Conservation (phyloP, 163 green algal genomes). For the Scenedesmus sp. region DNA sequence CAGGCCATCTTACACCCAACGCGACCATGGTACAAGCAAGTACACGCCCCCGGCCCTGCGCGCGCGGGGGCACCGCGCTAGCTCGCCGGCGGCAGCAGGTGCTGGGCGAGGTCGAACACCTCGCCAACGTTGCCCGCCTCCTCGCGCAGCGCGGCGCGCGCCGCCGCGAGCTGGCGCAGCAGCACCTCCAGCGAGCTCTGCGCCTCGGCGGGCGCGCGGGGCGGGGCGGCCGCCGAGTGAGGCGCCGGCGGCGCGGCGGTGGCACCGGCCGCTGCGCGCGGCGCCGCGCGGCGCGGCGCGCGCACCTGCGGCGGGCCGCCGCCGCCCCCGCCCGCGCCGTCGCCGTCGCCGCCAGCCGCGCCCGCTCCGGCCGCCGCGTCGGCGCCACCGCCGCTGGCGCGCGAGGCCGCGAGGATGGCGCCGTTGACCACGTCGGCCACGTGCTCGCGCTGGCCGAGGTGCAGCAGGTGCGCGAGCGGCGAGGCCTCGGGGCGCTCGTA, state of each 20-base stretch:
- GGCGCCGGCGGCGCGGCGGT: no score
- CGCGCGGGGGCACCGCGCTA: neutral
- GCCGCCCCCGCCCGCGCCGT: neutral
- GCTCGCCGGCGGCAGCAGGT: neutral
- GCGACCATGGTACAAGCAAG: neutral
- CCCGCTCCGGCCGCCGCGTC: neutral
- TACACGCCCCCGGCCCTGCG: no score
- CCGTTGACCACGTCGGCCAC: conserved; percentile 67
- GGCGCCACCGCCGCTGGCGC: neutral
- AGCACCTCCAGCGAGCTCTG: conserved; percentile 46
- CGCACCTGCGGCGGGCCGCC: neutral
- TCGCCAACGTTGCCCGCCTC: conserved; percentile 45
- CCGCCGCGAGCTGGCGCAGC: conserved; percentile 54
- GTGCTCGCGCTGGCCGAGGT: conserved; percentile 50
- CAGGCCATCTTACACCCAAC: neutral
- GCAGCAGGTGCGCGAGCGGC: conserved; percentile 61
- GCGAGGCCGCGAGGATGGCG: conserved; percentile 39
- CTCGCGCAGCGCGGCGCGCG: conserved; percentile 49
- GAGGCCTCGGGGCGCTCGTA: conserved; percentile 62
- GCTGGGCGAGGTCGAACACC: conserved; percentile 33
- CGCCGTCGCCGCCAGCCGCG: neutral
- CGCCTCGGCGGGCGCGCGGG: no score
- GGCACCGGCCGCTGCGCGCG: no score
- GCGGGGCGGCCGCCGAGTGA: no score
- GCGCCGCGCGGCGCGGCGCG: no score